A percentile compares a stretch with the other conserved stretches of the same genome.
Evolutionary conservation across 2,329 filamentous ascomycete genomes (phyloP).

Genomic region (Byssothecium circinans): DNA sequence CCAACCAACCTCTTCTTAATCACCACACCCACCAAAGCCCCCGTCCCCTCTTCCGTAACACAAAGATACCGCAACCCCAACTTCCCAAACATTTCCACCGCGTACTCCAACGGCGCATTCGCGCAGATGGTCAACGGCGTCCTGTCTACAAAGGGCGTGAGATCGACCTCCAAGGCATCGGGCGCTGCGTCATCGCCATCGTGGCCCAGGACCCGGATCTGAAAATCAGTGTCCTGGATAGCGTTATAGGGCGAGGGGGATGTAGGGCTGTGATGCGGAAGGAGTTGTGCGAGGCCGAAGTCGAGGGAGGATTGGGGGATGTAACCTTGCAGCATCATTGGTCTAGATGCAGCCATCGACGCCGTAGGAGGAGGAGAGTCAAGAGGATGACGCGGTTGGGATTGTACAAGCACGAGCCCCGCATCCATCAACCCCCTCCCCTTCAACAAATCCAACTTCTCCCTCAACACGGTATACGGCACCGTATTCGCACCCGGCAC

Average conservation of each 20-base stretch:
- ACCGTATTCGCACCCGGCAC: slow-evolving; percentile 52
- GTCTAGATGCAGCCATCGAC: background rate
- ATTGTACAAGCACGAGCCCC: slow-evolving; percentile 58
- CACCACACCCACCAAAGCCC: slow-evolving; percentile 55
- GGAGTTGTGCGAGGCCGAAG: slow-evolving; percentile 49
- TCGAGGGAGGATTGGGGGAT: slow-evolving; percentile 58
- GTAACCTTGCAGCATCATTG: slow-evolving; percentile 55
- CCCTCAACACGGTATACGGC: slow-evolving; percentile 43
- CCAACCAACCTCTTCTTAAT: slow-evolving; percentile 61
- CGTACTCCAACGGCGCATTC: slow-evolving; percentile 60
- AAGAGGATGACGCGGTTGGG: slow-evolving; percentile 11
- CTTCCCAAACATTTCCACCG: slow-evolving; percentile 62
- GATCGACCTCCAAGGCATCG: slow-evolving; percentile 40
- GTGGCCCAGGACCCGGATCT: slow-evolving; percentile 46
- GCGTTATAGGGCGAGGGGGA: background rate
- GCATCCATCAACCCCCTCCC: slow-evolving; percentile 59
- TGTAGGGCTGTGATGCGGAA: slow-evolving; percentile 25
- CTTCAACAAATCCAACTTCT: slow-evolving; percentile 53
- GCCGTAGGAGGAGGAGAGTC: slow-evolving; percentile 12
- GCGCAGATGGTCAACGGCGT: slow-evolving; percentile 56
- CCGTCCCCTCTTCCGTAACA: slow-evolving; percentile 52
- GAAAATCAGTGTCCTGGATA: background rate
- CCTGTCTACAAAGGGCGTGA: slow-evolving; percentile 56
- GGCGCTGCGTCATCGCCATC: slow-evolving; percentile 1
- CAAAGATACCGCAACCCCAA: slow-evolving; percentile 58